These are phyloP conservation scores for Nicotiana undulata DNA, from an alignment of 257 asterid species.

Conservation along the genomic window DNA sequence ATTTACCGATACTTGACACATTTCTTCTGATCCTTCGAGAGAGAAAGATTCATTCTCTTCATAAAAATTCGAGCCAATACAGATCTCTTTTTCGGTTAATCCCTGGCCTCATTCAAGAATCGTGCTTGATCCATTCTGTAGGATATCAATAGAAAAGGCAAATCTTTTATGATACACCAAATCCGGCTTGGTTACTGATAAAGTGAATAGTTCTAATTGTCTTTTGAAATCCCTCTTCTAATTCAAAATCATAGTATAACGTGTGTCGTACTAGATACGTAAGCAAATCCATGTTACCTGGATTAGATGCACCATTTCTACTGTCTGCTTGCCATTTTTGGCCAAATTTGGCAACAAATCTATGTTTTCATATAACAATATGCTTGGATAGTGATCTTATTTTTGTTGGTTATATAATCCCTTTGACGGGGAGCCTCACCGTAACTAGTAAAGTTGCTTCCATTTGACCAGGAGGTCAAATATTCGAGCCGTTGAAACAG, in stretches of 20 bases:
- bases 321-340: neutral
- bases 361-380: neutral
- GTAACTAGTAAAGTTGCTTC: too few species aligned
- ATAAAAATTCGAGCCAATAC: too few species aligned
- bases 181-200: neutral
- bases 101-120: neutral
- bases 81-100: neutral
- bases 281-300: neutral
- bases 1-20: too few species aligned
- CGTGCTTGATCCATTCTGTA: neutral
- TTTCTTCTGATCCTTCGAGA: too few species aligned
- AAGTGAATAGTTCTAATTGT: neutral
- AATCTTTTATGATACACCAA: neutral
- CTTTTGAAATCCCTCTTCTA: neutral
- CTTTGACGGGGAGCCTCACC: too few species aligned
- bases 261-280: neutral
- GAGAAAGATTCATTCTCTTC: too few species aligned
- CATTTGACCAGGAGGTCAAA: too few species aligned
- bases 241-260: neutral
- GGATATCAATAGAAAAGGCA: neutral
- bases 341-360: neutral
- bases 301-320: neutral
- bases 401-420: too few species aligned
- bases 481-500: too few species aligned
- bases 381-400: neutral